Evolutionary conservation across 805 yeast genomes (phyloP).

Genomic region (Wickerhamomyces sydowiorum): DNA sequence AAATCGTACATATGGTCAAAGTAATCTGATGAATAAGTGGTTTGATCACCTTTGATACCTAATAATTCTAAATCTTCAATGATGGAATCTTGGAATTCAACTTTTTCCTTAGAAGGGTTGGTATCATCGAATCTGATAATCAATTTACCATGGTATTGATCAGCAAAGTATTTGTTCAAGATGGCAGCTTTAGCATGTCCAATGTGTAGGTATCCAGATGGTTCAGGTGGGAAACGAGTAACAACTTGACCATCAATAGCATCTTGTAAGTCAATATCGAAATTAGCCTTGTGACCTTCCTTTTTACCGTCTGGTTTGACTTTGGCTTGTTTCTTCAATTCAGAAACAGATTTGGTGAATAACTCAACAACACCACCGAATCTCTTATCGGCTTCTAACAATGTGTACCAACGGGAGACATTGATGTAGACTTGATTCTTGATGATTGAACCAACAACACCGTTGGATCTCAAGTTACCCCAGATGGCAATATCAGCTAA

Average conservation of each 20-base stretch:
- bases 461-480: constrained; percentile 93
- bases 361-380: constrained; percentile 68
- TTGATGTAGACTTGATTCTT: constrained; percentile 81
- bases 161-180: constrained; percentile 93
- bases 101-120: constrained; percentile 94
- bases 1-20: constrained; percentile 86
- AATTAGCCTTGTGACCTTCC: constrained; percentile 90
- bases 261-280: constrained; percentile 85
- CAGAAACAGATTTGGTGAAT: constrained; percentile 64
- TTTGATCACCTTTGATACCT: constrained; percentile 87
- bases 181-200: constrained; percentile 99
- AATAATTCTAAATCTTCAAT: constrained; percentile 85
- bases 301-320: constrained; percentile 49
- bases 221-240: constrained; percentile 99
- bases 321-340: constrained; percentile 66
- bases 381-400: constrained; percentile 57
- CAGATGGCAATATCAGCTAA: constrained; percentile 83
- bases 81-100: constrained; percentile 90
- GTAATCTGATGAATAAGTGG: constrained; percentile 91
- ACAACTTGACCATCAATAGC: constrained; percentile 95
- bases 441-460: constrained; percentile 85
- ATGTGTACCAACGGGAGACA: constrained; percentile 89
- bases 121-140: constrained; percentile 98
- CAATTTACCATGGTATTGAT: constrained; percentile 91
- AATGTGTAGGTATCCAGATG: constrained; percentile 97